These are phyloP conservation scores for Wickerhamiella nectarea DNA, from an alignment of 805 yeast species.

Conservation along the genomic window DNA sequence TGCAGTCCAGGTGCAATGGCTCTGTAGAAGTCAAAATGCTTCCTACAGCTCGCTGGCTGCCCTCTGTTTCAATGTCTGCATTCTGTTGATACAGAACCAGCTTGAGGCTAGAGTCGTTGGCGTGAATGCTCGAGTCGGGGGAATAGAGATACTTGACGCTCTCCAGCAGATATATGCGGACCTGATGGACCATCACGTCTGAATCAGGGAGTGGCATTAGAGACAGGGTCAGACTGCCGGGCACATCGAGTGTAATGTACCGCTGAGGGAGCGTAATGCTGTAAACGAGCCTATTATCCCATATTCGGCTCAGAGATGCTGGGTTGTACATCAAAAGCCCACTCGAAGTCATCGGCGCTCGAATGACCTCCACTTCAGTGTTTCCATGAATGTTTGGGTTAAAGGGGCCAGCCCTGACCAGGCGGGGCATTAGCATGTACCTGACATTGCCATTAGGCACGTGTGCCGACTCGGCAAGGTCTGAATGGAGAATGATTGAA, in stretches of 20 bases:
- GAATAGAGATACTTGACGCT: slow-evolving; percentile 20
- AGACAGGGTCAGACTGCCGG: slow-evolving; percentile 56
- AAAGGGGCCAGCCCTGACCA: slow-evolving; percentile 63
- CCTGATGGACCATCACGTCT: slow-evolving; percentile 57
- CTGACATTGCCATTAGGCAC: slow-evolving; percentile 63
- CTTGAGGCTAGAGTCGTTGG: slow-evolving; percentile 17
- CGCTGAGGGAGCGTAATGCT: slow-evolving; percentile 69
- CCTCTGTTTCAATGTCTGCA: slow-evolving; percentile 7
- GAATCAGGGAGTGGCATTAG: slow-evolving; percentile 51
- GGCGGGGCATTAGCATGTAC: slow-evolving; percentile 45
- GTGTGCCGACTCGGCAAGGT: slow-evolving; percentile 56
- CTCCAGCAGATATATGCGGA: slow-evolving; percentile 18
- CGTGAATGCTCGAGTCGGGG: slow-evolving; percentile 17
- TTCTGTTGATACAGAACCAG: slow-evolving; percentile 18
- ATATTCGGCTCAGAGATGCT: slow-evolving; percentile 61
- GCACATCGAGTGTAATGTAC: slow-evolving; percentile 59
- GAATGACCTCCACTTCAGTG: slow-evolving; percentile 44
- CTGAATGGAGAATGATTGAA: slow-evolving; percentile 63
- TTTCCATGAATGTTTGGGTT: slow-evolving; percentile 51
- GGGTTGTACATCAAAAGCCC: slow-evolving; percentile 70
- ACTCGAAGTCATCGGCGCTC: slow-evolving; percentile 58
- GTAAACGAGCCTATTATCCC: slow-evolving; percentile 73
- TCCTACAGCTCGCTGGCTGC: slow-evolving; percentile 8
- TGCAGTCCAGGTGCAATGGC: slow-evolving; percentile 14
- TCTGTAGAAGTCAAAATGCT: slow-evolving; percentile 15